Base-by-base conservation (phyloP, 108 stramenopile genomes). In the Fragilariopsis cylindrus region DNA sequence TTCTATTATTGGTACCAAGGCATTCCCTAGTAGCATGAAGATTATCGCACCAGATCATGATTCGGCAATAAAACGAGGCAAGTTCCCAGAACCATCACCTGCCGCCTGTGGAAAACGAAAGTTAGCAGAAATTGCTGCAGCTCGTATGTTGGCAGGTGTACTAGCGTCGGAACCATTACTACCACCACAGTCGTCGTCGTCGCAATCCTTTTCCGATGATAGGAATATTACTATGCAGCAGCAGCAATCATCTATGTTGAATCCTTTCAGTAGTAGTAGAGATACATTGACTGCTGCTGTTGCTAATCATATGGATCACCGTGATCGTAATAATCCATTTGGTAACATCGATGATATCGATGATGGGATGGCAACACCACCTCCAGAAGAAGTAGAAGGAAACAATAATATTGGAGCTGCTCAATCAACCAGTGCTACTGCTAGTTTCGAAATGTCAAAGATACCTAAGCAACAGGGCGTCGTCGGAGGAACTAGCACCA, bases 101-200 rank as follows among this genome's bases (percentile, higher is more conserved):
- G 94, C 94, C 4, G 94, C 91, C 6, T 90, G 88, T 71, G 94
- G 94, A 5, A 92, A 91, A 77, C 83, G 94, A 9, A 95, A 95
- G 78, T 57, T 88, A 60, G 90, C 87, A 3, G 94, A 95, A 74
- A 88, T 95, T 70, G 90, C 88, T 15, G 94, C 91, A 4, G 94
- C 94, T 40, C 85, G 86, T 47, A 90, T 95, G 94, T 76, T 95
- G 60, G 90, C 90, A 5, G 91, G 90, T 52, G 94, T 90, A 7
- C 75, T 72, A 39, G 69, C 70, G 21, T 58, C 57, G 49, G 57
- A 66, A 21, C 8, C 65, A 18, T 49, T 67, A 3, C 8, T 67
- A 39, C 44, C 48, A 68, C 67, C 67, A 7, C 52, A 12, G 2
- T 53, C 52, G 52, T 15, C 15, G 15, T 12, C 52, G 15, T 15